Evolutionary conservation across 2,329 filamentous ascomycete genomes (phyloP).

Genomic region (Berkeleyomyces basicola): DNA sequence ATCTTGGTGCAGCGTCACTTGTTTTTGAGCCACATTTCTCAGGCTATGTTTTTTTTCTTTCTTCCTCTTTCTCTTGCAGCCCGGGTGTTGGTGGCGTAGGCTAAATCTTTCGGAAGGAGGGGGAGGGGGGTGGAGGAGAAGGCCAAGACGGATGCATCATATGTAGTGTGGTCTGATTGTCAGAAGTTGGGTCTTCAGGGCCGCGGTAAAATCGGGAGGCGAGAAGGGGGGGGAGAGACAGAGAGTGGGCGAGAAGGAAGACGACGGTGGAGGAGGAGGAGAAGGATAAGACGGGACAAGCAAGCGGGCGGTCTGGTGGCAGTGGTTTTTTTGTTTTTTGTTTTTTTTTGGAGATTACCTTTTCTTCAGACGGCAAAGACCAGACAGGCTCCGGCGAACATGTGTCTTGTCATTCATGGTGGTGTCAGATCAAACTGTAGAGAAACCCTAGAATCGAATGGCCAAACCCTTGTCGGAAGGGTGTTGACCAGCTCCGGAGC

Average conservation of each 20-base stretch:
- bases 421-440: too few species aligned
- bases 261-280: neutral
- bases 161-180: too few species aligned
- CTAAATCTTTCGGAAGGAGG: too few species aligned
- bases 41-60: neutral
- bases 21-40: neutral
- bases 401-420: too few species aligned
- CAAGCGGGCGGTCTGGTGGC: neutral
- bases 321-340: neutral
- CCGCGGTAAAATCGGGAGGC: neutral
- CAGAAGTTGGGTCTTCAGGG: too few species aligned
- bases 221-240: neutral
- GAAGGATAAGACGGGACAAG: neutral
- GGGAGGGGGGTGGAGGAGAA: too few species aligned
- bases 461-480: too few species aligned
- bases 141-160: too few species aligned
- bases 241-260: neutral
- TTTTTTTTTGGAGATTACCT: neutral
- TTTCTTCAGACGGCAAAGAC: neutral
- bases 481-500: too few species aligned
- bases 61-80: neutral
- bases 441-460: too few species aligned
- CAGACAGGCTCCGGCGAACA: neutral
- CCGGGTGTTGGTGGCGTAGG: too few species aligned
- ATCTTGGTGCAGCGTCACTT: too few species aligned